Conservation (phyloP, 768 basidiomycete genomes). For the Floccularia luteovirens region DNA sequence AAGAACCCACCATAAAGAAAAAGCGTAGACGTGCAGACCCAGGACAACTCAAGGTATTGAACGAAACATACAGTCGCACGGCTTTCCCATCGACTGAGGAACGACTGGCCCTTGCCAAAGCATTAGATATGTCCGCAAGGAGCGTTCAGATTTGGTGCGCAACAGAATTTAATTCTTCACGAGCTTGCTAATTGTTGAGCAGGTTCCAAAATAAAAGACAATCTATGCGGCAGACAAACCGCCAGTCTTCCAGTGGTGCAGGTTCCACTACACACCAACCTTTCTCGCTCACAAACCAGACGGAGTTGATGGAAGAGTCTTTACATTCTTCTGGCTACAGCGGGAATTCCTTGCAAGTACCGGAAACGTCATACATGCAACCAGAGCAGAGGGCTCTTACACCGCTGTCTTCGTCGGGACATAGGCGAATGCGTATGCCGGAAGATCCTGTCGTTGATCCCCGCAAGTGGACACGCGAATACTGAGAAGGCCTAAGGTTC, state of each 20-base stretch:
- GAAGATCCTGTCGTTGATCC: slow-evolving; percentile 33
- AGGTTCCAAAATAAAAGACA: slow-evolving; percentile 90
- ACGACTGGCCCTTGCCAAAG: slow-evolving; percentile 66
- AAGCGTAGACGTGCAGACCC: slow-evolving; percentile 84
- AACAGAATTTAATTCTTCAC: slow-evolving; percentile 11
- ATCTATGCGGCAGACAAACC: slow-evolving; percentile 72
- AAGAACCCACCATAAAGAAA: slow-evolving; percentile 77
- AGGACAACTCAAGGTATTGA: slow-evolving; percentile 71
- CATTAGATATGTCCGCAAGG: slow-evolving; percentile 75
- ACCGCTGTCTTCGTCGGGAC: slow-evolving; percentile 11
- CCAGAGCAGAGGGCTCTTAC: slow-evolving; percentile 19
- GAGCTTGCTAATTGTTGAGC: slow-evolving; percentile 14
- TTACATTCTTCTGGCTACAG: slow-evolving; percentile 24
- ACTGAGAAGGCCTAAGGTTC: slow-evolving; percentile 27
- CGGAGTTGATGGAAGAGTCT: slow-evolving; percentile 31
- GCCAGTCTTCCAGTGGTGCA: slow-evolving; percentile 48
- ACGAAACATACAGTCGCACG: slow-evolving; percentile 72
- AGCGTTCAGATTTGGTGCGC: slow-evolving; percentile 81
- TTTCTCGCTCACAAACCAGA: slow-evolving; percentile 33
- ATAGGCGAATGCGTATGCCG: slow-evolving; percentile 35
- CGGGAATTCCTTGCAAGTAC: slow-evolving; percentile 19
- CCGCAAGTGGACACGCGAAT: slow-evolving; percentile 43
- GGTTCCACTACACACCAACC: slow-evolving; percentile 39
- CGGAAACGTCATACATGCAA: slow-evolving; percentile 31
- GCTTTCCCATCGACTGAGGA: slow-evolving; percentile 88